Evolutionary conservation across 768 basidiomycete species (phyloP).

Genomic region (Melanogaster broomeanus): DNA sequence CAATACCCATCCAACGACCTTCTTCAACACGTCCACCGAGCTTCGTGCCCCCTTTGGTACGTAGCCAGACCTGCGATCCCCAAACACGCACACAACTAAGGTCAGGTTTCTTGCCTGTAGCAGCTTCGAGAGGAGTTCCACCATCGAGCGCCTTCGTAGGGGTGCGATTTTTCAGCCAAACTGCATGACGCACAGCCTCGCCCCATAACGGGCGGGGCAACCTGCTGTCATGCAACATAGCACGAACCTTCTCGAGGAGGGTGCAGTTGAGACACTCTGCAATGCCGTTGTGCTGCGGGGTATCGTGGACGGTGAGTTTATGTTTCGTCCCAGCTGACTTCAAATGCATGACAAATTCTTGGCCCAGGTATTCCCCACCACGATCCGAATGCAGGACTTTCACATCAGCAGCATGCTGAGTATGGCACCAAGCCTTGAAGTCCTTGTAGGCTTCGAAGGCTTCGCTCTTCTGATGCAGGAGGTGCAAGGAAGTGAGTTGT

Average conservation of each 20-base stretch:
- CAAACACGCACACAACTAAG: too few relatives aligned
- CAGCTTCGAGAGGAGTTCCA: too few relatives aligned
- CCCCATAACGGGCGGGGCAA: neutral
- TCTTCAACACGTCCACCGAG: too few relatives aligned
- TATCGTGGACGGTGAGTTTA: constrained; percentile 17
- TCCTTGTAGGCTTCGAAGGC: neutral
- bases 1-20: too few relatives aligned
- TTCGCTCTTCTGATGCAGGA: neutral
- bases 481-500: neutral
- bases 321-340: constrained; percentile 11
- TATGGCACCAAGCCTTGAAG: constrained; percentile 6
- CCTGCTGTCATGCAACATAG: neutral
- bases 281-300: constrained; percentile 26
- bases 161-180: too few relatives aligned
- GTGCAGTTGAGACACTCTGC: constrained; percentile 17
- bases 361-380: constrained; percentile 23
- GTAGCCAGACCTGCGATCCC: too few relatives aligned
- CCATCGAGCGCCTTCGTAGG: too few relatives aligned
- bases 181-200: too few relatives aligned
- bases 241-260: constrained; percentile 1
- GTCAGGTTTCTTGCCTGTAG: too few relatives aligned
- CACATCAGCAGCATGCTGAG: too few relatives aligned
- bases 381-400: constrained; percentile 22
- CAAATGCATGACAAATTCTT: constrained; percentile 13
- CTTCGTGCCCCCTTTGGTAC: too few relatives aligned